phyloP scores from a whole-genome alignment of 352 stramenopile species.

The Phytophthora ramorum region DNA sequence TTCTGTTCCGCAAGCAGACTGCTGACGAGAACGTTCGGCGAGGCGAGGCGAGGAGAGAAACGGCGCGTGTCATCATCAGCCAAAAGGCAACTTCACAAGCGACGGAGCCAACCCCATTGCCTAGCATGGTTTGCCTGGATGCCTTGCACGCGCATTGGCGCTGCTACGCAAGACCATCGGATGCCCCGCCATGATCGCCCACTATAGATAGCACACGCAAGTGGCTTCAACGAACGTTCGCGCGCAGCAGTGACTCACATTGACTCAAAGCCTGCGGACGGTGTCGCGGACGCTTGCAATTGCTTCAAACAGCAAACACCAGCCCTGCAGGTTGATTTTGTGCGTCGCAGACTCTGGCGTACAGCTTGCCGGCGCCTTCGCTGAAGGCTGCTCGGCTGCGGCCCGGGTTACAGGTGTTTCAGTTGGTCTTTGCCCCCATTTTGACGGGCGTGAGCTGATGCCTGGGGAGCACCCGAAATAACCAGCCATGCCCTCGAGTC shows the following conservation, averaged over 20 bases:
- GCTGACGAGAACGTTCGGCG: slow-evolving; percentile 12
- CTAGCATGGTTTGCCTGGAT: background rate
- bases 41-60: slow-evolving; percentile 6
- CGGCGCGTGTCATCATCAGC: slow-evolving; percentile 14
- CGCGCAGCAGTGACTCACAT: background rate
- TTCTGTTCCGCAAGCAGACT: slow-evolving; percentile 1
- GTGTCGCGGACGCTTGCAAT: background rate
- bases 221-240: slow-evolving; percentile 23
- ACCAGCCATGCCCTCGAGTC: slow-evolving; percentile 8
- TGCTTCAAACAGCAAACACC: background rate
- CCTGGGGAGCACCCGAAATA: slow-evolving; percentile 12
- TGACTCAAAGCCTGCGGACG: background rate
- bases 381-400: slow-evolving; percentile 16
- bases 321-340: no score
- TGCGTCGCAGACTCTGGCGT: slow-evolving; percentile 9
- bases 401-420: background rate
- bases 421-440: background rate
- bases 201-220: background rate
- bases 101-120: background rate
- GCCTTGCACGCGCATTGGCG: background rate
- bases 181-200: background rate
- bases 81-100: slow-evolving; percentile 17
- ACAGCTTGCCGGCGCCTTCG: slow-evolving; percentile 23
- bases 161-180: no score
- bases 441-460: slow-evolving; percentile 2